A percentile compares a stretch with the other conserved stretches of the same genome.
phyloP scores from a whole-genome alignment of 176 grass and related monocot species.

The Eleusine coracana region DNA sequence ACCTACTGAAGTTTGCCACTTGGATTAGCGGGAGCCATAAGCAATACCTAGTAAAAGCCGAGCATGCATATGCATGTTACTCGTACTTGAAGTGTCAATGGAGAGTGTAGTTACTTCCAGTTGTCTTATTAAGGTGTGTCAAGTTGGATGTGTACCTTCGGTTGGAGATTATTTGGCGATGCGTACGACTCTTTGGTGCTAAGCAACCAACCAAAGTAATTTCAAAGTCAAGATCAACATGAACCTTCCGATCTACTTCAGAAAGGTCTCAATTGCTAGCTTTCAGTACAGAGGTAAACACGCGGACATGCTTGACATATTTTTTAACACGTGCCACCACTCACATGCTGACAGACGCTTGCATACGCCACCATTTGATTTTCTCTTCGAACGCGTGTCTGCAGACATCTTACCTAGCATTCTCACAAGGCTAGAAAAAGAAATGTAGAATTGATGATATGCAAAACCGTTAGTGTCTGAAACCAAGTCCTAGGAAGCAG shows the following conservation, averaged over 20 bases:
- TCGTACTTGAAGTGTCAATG: background rate
- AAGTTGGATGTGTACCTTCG: background rate
- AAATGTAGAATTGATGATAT: no score
- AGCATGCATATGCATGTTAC: background rate
- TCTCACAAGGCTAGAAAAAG: background rate
- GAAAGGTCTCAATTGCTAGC: background rate
- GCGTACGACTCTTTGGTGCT: background rate
- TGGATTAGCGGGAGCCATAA: background rate
- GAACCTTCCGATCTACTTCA: constrained; percentile 29
- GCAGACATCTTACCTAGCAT: background rate
- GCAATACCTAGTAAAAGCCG: background rate
- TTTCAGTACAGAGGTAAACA: constrained; percentile 8
- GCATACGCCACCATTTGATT: background rate
- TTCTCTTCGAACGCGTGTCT: background rate
- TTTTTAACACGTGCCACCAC: constrained; percentile 8
- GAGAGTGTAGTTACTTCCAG: no score
- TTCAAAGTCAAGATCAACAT: constrained; percentile 44
- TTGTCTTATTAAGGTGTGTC: no score
- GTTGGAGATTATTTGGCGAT: constrained; percentile 2
- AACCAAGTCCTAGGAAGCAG: background rate
- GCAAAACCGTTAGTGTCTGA: background rate
- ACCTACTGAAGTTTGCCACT: background rate
- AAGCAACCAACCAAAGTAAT: constrained; percentile 12
- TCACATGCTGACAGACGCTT: background rate
- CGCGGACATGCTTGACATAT: constrained; percentile 6